These are phyloP conservation scores for Coccomyxa subellipsoidea DNA, from an alignment of 163 green algal species.

Conservation along the genomic window DNA sequence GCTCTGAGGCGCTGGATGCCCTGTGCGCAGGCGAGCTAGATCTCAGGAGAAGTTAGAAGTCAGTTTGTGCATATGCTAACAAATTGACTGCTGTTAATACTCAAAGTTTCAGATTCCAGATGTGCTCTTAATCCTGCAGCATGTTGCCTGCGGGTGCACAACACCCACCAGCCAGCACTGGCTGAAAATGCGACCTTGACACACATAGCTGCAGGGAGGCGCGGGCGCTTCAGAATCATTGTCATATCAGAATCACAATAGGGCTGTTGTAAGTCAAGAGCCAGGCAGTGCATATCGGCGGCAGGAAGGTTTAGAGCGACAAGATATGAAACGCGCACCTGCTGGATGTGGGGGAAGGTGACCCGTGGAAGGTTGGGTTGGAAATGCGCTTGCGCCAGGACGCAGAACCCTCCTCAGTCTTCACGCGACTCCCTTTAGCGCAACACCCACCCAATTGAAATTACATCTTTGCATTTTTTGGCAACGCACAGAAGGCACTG, in stretches of 20 bases:
- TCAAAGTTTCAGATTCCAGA: no score
- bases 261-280: no score
- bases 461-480: background rate
- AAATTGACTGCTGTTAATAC: no score
- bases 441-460: background rate
- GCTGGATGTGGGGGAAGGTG: background rate
- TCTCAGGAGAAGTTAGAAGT: background rate
- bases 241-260: no score
- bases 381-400: background rate
- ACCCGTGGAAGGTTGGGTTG: slow-evolving; percentile 11
- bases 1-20: background rate
- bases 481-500: background rate
- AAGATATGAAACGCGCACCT: no score
- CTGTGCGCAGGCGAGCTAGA: background rate
- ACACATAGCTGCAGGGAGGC: no score
- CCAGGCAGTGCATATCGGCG: background rate
- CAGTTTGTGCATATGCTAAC: no score
- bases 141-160: background rate
- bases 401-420: background rate
- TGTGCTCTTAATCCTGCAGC: background rate
- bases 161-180: no score
- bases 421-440: background rate
- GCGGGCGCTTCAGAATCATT: no score
- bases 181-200: no score
- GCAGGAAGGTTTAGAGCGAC: background rate